Conservation (phyloP, 73 alveolate genomes). For the Paramecium sonneborni region DNA sequence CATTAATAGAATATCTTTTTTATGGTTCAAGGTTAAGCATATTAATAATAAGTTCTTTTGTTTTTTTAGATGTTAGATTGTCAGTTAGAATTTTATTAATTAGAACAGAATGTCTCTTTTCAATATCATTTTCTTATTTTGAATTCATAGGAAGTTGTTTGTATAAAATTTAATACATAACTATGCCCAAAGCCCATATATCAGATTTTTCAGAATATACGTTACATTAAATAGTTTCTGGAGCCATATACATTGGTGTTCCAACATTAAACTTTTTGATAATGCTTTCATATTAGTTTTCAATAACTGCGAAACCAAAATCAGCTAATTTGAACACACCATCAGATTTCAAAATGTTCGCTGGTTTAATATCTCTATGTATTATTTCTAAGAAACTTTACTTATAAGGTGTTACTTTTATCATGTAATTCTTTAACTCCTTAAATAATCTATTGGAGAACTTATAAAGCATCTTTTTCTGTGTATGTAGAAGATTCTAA, state of each 20-base stretch:
- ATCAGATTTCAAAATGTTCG: background rate
- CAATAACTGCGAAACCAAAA: background rate
- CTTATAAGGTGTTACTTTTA: background rate
- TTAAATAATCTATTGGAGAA: background rate
- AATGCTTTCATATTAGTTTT: background rate
- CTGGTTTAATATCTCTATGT: conserved; percentile 37
- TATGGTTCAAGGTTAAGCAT: background rate
- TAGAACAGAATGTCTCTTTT: background rate
- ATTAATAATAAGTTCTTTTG: background rate
- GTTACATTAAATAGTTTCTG: conserved; percentile 61
- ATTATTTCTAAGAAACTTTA: background rate
- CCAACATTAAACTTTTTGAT: conserved; percentile 21
- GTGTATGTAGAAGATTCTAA: background rate
- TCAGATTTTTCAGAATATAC: conserved; percentile 68
- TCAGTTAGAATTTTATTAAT: background rate
- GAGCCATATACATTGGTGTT: conserved; percentile 74
- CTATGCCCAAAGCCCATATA: conserved; percentile 61
- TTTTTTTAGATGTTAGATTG: background rate
- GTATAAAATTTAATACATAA: background rate
- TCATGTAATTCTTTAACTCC: background rate
- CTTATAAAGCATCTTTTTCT: background rate
- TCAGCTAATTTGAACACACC: background rate
- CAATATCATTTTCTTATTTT: background rate
- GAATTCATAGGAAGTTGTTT: background rate
- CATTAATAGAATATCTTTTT: background rate